Percentiles rank a stretch among this genome's conserved stretches.
phyloP scores from a whole-genome alignment of 1,139 yeast species.

The Taiozyma sp. region DNA sequence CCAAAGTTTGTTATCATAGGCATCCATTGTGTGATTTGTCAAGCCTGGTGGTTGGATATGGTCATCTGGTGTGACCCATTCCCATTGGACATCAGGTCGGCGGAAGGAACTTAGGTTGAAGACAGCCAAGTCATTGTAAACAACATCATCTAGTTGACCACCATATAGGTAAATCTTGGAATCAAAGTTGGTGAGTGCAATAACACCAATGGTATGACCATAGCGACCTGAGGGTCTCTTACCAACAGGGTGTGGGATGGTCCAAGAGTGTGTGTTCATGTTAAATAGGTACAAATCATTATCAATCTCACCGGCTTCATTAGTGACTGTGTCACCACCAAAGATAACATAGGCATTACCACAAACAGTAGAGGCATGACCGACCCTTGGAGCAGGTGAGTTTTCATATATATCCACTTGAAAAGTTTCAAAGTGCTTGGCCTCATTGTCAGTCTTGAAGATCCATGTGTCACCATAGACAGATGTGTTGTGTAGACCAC shows the following conservation, averaged over 20 bases:
- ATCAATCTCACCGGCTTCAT: conserved; percentile 74
- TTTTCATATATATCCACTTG: conserved; percentile 61
- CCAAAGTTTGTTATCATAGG: conserved; percentile 75
- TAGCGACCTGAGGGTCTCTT: conserved; percentile 88
- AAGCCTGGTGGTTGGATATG: conserved; percentile 78
- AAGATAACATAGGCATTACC: conserved; percentile 95
- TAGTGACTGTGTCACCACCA: conserved; percentile 95
- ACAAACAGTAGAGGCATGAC: conserved; percentile 87
- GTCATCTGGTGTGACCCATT: conserved; percentile 51
- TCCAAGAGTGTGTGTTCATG: conserved; percentile 86
- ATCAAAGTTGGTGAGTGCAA: conserved; percentile 58
- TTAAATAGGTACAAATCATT: conserved; percentile 85
- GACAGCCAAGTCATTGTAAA: conserved; percentile 78
- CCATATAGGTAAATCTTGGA: conserved; percentile 86
- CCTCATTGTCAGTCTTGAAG: conserved; percentile 42
- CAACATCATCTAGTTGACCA: conserved; percentile 88
- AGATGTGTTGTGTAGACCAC: conserved; percentile 89
- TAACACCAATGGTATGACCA: conserved; percentile 75
- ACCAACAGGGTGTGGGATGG: conserved; percentile 80
- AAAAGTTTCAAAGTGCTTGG: conserved; percentile 28
- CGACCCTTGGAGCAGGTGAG: conserved; percentile 94
- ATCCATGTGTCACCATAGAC: conserved; percentile 97
- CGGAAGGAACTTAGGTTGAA: conserved; percentile 90
- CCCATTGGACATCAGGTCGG: conserved; percentile 83
- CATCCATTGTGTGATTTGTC: conserved; percentile 86